Evolutionary conservation across 441 rosid genomes (phyloP).

Genomic region (Geranium incanum): DNA sequence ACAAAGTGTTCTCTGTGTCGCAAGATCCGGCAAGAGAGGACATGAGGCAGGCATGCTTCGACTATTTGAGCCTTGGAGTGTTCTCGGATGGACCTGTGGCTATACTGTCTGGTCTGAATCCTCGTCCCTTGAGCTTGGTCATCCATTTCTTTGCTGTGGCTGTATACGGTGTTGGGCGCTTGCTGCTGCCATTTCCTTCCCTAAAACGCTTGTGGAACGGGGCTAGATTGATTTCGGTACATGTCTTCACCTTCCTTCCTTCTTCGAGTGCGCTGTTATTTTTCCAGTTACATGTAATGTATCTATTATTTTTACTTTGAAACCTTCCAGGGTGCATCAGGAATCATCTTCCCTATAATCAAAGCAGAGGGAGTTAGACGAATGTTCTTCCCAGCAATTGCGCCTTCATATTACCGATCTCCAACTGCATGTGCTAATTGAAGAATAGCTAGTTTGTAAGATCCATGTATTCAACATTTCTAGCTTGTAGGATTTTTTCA

Average conservation of each 20-base stretch:
- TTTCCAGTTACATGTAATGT: background rate
- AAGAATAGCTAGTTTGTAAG: no score
- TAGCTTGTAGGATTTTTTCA: background rate
- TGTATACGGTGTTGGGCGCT: background rate
- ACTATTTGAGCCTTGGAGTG: background rate
- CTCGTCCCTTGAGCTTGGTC: background rate
- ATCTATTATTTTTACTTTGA: background rate
- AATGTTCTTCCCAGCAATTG: background rate
- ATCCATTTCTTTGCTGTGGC: slow-evolving; percentile 4
- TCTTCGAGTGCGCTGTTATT: background rate
- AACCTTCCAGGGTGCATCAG: background rate
- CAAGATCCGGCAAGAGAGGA: background rate
- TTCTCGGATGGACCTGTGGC: background rate
- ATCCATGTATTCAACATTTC: background rate
- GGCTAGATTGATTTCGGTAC: background rate
- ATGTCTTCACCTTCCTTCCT: background rate
- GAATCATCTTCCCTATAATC: slow-evolving; percentile 4
- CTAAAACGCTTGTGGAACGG: background rate
- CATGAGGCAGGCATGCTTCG: slow-evolving; percentile 10
- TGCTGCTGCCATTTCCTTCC: slow-evolving; percentile 6
- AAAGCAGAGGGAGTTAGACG: background rate
- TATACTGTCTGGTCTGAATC: slow-evolving; percentile 3
- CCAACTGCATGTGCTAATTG: background rate
- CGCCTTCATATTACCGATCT: background rate
- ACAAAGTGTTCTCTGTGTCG: background rate